These are phyloP conservation scores for Mucor ambiguus DNA, from an alignment of 371 early-diverging fungal genomes.

Conservation along the genomic window DNA sequence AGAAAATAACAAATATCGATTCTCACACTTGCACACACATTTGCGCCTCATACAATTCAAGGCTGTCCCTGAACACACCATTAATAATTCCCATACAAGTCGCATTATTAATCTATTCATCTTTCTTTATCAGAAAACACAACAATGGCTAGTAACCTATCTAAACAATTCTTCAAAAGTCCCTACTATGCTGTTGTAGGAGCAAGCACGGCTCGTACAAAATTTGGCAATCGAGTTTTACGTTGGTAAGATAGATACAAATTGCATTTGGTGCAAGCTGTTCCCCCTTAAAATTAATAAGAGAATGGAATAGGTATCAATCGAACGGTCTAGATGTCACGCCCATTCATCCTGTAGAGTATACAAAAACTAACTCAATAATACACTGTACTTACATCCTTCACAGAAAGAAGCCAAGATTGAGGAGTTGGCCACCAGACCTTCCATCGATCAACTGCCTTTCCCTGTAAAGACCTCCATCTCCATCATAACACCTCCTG, in stretches of 20 bases:
- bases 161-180: slow-evolving; percentile 32
- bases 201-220: slow-evolving; percentile 66
- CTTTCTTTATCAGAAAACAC: background rate
- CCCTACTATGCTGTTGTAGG: slow-evolving; percentile 76
- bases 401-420: slow-evolving; percentile 53
- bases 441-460: slow-evolving; percentile 49
- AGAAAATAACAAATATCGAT: background rate
- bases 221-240: slow-evolving; percentile 83
- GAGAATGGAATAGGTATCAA: slow-evolving; percentile 38
- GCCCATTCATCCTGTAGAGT: slow-evolving; percentile 51
- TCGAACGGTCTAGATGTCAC: slow-evolving; percentile 40
- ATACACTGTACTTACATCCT: background rate
- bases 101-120: background rate
- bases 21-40: too few relatives aligned
- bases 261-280: background rate
- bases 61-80: background rate
- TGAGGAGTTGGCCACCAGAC: slow-evolving; percentile 45
- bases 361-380: background rate
- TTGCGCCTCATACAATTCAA: too few relatives aligned
- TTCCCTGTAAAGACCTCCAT: slow-evolving; percentile 51
- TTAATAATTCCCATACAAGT: background rate
- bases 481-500: slow-evolving; percentile 83
- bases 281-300: slow-evolving; percentile 3
- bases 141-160: slow-evolving; percentile 4
- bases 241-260: slow-evolving; percentile 54